phyloP scores from a whole-genome alignment of 768 basidiomycete species.

The Tubosaeta sp. region DNA sequence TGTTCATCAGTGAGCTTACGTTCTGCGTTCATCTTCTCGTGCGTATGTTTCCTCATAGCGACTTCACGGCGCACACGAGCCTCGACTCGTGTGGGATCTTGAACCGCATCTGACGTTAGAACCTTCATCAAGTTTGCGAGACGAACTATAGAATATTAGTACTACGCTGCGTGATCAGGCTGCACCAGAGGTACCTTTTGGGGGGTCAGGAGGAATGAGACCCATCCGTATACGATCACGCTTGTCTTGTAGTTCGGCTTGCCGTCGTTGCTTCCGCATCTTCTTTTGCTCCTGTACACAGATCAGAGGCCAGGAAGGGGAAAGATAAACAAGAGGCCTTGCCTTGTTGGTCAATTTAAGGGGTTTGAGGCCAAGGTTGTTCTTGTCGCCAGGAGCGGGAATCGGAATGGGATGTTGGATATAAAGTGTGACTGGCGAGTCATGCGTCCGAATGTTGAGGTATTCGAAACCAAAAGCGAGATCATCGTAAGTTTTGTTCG shows the following conservation, averaged over 20 bases:
- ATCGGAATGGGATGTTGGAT: constrained; percentile 98
- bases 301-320: background rate
- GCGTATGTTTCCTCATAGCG: constrained; percentile 78
- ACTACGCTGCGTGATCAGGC: background rate
- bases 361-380: constrained; percentile 71
- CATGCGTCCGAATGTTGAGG: constrained; percentile 58
- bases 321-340: constrained; percentile 1
- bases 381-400: constrained; percentile 85
- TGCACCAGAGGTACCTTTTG: constrained; percentile 64
- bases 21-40: constrained; percentile 92
- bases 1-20: constrained; percentile 92
- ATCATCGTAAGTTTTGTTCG: constrained; percentile 77
- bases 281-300: constrained; percentile 82
- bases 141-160: constrained; percentile 53
- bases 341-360: constrained; percentile 91
- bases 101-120: constrained; percentile 90
- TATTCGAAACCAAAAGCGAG: constrained; percentile 51
- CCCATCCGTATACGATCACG: constrained; percentile 96
- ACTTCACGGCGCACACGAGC: constrained; percentile 93
- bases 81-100: constrained; percentile 97
- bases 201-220: constrained; percentile 87
- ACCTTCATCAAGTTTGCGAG: constrained; percentile 97
- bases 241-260: constrained; percentile 89
- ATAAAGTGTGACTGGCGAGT: constrained; percentile 83
- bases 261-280: constrained; percentile 84